phyloP scores from a whole-genome alignment of 306 rosid species.

The Gillenia trifoliata region DNA sequence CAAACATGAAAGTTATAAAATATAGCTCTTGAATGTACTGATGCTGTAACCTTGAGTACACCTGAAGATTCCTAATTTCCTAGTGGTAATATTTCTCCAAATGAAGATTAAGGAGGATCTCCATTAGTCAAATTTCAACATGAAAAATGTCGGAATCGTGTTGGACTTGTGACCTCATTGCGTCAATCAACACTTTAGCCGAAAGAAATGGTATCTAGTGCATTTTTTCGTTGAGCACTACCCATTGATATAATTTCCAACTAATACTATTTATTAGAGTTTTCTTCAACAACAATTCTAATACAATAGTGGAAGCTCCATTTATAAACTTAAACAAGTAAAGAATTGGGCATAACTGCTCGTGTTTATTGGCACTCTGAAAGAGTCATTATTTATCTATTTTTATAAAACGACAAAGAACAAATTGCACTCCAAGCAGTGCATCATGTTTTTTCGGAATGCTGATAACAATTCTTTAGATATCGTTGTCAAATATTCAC shows the following conservation, averaged over 20 bases:
- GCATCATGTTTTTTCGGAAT: not conserved
- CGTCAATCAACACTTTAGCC: conserved; percentile 57
- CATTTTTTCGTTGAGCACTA: not conserved
- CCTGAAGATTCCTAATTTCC: conserved; percentile 17
- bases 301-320: conserved; percentile 8
- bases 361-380: too few species aligned
- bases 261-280: not conserved
- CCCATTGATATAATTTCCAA: not conserved
- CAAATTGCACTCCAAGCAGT: not conserved
- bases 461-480: not conserved
- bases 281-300: conserved; percentile 37
- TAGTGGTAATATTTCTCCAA: conserved; percentile 5
- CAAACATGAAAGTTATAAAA: too few species aligned
- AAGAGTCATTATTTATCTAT: too few species aligned
- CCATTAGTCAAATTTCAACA: conserved; percentile 17
- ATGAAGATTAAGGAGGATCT: not conserved
- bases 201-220: conserved; percentile 52
- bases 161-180: conserved; percentile 25
- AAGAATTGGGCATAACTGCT: not conserved
- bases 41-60: not conserved
- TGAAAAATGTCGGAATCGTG: conserved; percentile 35
- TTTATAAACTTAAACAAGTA: not conserved
- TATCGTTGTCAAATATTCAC: not conserved
- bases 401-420: not conserved
- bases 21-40: not conserved